Base-by-base conservation (phyloP, 192 early-diverging fungal species). In the Coemansia sp. region DNA sequence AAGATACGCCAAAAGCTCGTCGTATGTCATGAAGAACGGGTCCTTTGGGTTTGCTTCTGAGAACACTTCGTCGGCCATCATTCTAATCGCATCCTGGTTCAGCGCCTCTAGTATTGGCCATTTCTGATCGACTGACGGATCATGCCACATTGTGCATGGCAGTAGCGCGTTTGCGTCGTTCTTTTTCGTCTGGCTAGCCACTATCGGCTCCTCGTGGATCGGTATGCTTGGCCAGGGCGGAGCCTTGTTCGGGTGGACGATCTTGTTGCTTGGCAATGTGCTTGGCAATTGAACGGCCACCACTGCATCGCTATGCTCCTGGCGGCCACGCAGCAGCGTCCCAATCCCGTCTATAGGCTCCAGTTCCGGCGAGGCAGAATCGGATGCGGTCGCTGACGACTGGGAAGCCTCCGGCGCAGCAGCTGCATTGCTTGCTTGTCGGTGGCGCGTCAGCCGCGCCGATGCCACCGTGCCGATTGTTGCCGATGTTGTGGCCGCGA, bases 61-160 rank as follows among this genome's bases (percentile, higher is more conserved):
- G 66, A 95, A 96, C 14, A 93, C 92, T 70, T 90, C 93, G 45
- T 94, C 91, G 18, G 97, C 92, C 92, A 98, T 94, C 61, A 98
- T 93, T 58, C 92, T 88, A 46, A 98, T 93, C 0, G 97, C 94
- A 66, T 95, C 94, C 71, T 94, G 94, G 14, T 89, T 88, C 88
- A 98, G 90, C 11, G 91, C 89, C 74, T 98, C 95, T 88, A 97
- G 92, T 35, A 96, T 88, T 0, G 97, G 90, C 77, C 90, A 91
- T 24, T 90, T 90, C 68, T 89, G 79, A 65, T 91, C 85, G 66
- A 73, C 74, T 24, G 57, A 61, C 7, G 46, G 55, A 60, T 85
- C 87, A 67, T 77, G 76, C 68, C 83, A 87, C 64, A 83, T 60
- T 4, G 76, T 76, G n/a, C 70, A 33, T 2, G 73, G 65, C 24